Evolutionary conservation across 2,329 filamentous ascomycete genomes (phyloP).

Genomic region (Dactylellina leptospora): DNA sequence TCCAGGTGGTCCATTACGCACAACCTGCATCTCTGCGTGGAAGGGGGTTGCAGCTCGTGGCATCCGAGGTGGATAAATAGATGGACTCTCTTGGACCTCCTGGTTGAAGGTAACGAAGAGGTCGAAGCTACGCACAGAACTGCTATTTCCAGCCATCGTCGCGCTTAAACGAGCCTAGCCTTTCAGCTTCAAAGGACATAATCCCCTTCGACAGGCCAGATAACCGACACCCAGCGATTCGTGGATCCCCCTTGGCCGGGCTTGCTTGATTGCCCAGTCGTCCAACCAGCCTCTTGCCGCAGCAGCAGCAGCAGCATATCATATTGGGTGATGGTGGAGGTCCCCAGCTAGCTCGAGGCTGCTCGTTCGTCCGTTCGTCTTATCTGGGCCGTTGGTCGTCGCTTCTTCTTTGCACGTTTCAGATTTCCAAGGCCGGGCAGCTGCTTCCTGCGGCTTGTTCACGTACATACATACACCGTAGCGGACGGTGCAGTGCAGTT

Average conservation of each 20-base stretch:
- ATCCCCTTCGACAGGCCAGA: conserved; percentile 38
- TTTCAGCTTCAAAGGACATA: conserved; percentile 12
- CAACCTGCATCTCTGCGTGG: background rate
- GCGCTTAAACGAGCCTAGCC: conserved; percentile 49
- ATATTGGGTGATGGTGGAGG: background rate
- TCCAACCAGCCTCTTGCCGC: background rate
- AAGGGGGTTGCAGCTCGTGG: background rate
- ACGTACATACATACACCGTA: background rate
- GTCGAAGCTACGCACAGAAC: conserved; percentile 41
- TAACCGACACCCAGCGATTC: conserved; percentile 51
- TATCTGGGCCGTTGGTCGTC: conserved; percentile 19
- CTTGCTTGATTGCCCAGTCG: background rate
- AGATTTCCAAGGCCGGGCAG: conserved; percentile 33
- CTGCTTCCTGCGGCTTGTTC: conserved; percentile 1
- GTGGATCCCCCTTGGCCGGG: background rate
- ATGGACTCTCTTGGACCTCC: conserved; percentile 44
- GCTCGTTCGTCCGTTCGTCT: conserved; percentile 7
- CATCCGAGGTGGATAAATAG: conserved; percentile 3
- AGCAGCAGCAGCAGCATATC: no score
- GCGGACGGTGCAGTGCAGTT: background rate
- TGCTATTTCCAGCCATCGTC: conserved; percentile 45
- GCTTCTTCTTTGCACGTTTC: conserved; percentile 34
- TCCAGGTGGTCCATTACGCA: conserved; percentile 20
- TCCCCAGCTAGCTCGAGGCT: background rate
- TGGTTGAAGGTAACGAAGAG: conserved; percentile 27